These are phyloP conservation scores for Toxicodendron radicans DNA, from an alignment of 345 rosid species.

Conservation along the genomic window DNA sequence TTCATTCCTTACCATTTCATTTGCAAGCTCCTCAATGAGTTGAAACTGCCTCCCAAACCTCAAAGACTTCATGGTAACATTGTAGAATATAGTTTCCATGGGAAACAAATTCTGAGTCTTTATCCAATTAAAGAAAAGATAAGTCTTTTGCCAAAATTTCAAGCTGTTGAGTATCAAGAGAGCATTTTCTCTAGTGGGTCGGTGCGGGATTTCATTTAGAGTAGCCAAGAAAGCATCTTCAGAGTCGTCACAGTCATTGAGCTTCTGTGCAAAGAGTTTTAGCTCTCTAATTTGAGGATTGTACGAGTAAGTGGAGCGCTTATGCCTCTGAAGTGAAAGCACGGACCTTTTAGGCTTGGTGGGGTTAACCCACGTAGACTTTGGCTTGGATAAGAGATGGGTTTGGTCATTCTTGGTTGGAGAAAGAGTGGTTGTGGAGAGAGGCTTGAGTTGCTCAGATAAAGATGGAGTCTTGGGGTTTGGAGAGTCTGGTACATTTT, in stretches of 20 bases:
- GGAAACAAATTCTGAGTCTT: conserved; percentile 69
- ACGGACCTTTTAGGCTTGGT: conserved; percentile 79
- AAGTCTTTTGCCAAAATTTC: conserved; percentile 67
- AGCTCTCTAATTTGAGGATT: conserved; percentile 66
- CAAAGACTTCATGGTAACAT: conserved; percentile 79
- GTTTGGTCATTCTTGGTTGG: conserved; percentile 32
- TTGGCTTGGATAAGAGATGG: conserved; percentile 61
- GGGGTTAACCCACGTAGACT: conserved; percentile 86
- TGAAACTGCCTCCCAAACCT: conserved; percentile 86
- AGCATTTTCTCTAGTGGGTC: conserved; percentile 61
- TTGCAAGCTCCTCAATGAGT: conserved; percentile 73
- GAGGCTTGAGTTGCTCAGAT: conserved; percentile 84
- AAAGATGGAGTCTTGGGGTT: conserved; percentile 53
- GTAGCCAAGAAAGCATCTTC: conserved; percentile 49
- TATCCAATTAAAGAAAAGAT: conserved; percentile 73
- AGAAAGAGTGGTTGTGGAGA: conserved; percentile 63
- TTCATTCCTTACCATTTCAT: conserved; percentile 74
- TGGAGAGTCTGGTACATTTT: conserved; percentile 33
- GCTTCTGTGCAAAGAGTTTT: conserved; percentile 65
- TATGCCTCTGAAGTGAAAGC: conserved; percentile 81
- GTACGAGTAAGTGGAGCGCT: conserved; percentile 57
- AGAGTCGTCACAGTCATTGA: conserved; percentile 48
- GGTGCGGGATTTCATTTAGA: conserved; percentile 58
- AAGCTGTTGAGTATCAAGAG: conserved; percentile 69
- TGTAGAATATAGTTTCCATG: conserved; percentile 77